Conservation (phyloP, 164 flowering plant species). For the Paratinospora sagittata region DNA sequence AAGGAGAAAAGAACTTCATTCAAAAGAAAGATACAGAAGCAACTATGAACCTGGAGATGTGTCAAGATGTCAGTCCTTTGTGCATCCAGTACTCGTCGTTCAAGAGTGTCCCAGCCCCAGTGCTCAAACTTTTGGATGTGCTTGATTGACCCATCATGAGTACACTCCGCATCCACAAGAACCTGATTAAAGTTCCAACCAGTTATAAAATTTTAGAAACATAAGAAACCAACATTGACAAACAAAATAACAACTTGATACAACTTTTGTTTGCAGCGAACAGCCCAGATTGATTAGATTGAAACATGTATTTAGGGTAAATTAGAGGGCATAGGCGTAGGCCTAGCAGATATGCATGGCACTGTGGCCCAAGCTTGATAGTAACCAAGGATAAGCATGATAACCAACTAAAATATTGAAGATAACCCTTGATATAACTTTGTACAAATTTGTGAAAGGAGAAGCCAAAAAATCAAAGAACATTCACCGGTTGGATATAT, state of each 20-base stretch:
- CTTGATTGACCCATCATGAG: constrained; percentile 94
- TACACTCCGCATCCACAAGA: constrained; percentile 98
- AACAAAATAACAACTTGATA: too few relatives aligned
- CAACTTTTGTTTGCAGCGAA: too few relatives aligned
- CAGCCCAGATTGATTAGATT: too few relatives aligned
- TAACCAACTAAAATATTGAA: too few relatives aligned
- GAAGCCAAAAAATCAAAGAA: neutral
- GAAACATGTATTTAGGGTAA: too few relatives aligned
- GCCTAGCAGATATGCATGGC: too few relatives aligned
- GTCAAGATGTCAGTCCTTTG: constrained; percentile 70
- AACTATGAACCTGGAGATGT: constrained; percentile 59
- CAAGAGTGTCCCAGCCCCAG: constrained; percentile 94
- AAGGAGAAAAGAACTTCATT: neutral
- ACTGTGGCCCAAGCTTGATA: too few relatives aligned
- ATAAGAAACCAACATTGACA: too few relatives aligned
- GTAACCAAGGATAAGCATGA: too few relatives aligned
- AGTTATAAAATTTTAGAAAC: constrained; percentile 2
- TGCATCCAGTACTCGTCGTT: constrained; percentile 78
- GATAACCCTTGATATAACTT: too few relatives aligned
- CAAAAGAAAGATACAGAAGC: neutral
- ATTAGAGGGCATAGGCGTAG: too few relatives aligned
- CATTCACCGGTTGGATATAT: neutral
- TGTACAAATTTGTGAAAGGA: neutral
- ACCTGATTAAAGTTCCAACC: constrained; percentile 42
- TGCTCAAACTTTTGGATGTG: constrained; percentile 88